A percentile compares a stretch with the other conserved stretches of the same genome.
Conservation (phyloP, 1,284 basidiomycete species). For the Rhodotorula glutinis region DNA sequence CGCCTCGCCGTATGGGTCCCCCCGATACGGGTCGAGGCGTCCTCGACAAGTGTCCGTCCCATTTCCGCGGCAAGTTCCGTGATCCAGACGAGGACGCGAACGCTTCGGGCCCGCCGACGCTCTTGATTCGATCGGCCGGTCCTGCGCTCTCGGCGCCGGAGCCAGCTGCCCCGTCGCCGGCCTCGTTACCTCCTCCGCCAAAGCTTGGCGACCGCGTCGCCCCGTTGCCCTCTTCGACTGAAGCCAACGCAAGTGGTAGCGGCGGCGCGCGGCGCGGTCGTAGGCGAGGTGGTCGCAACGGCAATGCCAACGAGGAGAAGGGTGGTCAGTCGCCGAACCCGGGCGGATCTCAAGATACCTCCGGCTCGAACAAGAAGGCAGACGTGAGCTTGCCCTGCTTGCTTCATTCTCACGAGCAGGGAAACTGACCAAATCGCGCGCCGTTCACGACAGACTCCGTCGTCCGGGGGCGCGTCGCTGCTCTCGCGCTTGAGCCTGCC, state of each 20-base stretch:
- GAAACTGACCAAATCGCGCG: neutral
- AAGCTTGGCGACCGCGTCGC: neutral
- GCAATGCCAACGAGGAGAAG: neutral
- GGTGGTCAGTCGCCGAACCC: neutral
- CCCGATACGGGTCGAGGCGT: neutral
- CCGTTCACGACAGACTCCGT: neutral
- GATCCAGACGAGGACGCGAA: conserved; percentile 3
- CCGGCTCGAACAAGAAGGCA: neutral
- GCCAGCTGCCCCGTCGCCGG: too few relatives aligned
- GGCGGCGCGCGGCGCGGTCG: neutral
- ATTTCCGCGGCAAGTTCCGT: conserved; percentile 1
- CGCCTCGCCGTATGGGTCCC: neutral
- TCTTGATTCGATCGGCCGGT: conserved; percentile 6
- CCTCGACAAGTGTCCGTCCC: conserved; percentile 5
- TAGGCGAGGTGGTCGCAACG: neutral
- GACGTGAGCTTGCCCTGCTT: too few relatives aligned
- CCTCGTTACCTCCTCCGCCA: neutral
- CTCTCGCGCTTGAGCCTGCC: conserved; percentile 7
- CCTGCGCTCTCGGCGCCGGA: neutral
- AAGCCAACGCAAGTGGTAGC: neutral
- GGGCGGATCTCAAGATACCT: too few relatives aligned
- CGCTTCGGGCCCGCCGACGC: neutral
- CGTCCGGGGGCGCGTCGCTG: neutral
- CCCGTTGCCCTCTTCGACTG: neutral
- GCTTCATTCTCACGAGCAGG: too few relatives aligned